phyloP scores from a whole-genome alignment of 2,329 filamentous ascomycete genomes.

The Hypoxylon sp. region DNA sequence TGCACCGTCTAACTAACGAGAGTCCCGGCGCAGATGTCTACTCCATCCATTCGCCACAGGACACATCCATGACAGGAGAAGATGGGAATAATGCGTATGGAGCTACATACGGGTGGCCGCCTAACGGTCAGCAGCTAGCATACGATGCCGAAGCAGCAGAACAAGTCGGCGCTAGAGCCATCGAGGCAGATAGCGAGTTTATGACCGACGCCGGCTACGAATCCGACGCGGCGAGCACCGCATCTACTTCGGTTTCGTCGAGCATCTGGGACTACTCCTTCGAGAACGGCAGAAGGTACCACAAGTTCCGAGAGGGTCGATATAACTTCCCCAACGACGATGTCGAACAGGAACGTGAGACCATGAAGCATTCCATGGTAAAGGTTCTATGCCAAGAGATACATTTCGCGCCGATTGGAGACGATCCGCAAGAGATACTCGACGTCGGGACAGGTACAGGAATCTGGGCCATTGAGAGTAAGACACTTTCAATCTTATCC shows the following conservation, averaged over 20 bases:
- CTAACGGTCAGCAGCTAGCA: conserved; percentile 14
- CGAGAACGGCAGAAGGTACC: conserved; percentile 58
- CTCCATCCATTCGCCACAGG: conserved; percentile 12
- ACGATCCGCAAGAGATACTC: conserved; percentile 37
- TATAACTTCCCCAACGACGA: conserved; percentile 58
- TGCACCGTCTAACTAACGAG: conserved; percentile 10
- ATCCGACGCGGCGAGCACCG: conserved; percentile 39
- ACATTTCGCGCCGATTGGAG: conserved; percentile 42
- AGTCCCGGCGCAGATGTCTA: conserved; percentile 30
- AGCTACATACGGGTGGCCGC: conserved; percentile 9
- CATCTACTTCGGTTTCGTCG: conserved; percentile 50
- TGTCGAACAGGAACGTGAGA: conserved; percentile 58
- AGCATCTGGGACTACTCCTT: conserved; percentile 56
- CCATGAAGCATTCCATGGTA: conserved; percentile 47
- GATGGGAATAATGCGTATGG: conserved; percentile 7
- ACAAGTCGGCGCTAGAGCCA: conserved; percentile 24
- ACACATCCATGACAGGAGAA: conserved; percentile 25
- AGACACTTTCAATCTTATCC: conserved; percentile 6
- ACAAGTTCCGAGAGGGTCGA: conserved; percentile 56
- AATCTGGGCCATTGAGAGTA: conserved; percentile 49
- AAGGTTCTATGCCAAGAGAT: conserved; percentile 48
- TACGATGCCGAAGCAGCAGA: conserved; percentile 27
- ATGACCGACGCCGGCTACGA: conserved; percentile 41
- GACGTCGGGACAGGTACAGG: conserved; percentile 55
- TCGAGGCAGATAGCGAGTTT: conserved; percentile 23